Base-by-base conservation (phyloP, 441 rosid species). In the Erysimum cheiri region DNA sequence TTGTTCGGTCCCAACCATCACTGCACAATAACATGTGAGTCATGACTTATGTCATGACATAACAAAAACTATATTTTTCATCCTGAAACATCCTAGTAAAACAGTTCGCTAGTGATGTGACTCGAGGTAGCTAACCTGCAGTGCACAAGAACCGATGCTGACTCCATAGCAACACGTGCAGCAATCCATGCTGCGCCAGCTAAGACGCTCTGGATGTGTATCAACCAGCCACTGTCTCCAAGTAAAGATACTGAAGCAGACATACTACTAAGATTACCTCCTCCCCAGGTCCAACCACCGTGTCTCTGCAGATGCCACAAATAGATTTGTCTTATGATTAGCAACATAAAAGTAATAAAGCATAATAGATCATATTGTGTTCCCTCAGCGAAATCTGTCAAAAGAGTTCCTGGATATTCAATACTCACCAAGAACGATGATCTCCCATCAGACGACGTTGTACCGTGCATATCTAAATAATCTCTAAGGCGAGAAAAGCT, bases 141-240 rank as follows among this genome's bases (percentile, higher is more conserved):
- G 76, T 96, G 99, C 61, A 93, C 98, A 81, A 96, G 98, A 68
- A 96, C 98, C 3, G 99, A 90, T 60, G 98, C 98, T 48, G 95
- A 87, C 77, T 96, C 99, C 80, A 91, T 40, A 70, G 85, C 96
- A 81, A 96, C 85, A 46, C 89, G 99, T 49, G 97, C 99, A 70
- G 96, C 97, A 79, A 96, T 96, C 99, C 99, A 96, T 71, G 97
- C 98, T 67, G 96, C 90, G 68, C 99, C 98, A 80, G 99, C 98
- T 84, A 96, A 84, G 74, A 96, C 83, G 79, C 84, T 91, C 80
- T 96, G 99, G 65, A 96, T 85, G 79, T 96, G 98, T 80, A 82
- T 89, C 79, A 96, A 81, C 99, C 99, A 96, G 77, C 99, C 99
- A 81, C 94, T 91, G 52, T 96, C 98, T 69, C 99, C 99, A 24